These are phyloP conservation scores for Pinus tabuliformis DNA, from an alignment of 75 land plant species.

Conservation along the genomic window DNA sequence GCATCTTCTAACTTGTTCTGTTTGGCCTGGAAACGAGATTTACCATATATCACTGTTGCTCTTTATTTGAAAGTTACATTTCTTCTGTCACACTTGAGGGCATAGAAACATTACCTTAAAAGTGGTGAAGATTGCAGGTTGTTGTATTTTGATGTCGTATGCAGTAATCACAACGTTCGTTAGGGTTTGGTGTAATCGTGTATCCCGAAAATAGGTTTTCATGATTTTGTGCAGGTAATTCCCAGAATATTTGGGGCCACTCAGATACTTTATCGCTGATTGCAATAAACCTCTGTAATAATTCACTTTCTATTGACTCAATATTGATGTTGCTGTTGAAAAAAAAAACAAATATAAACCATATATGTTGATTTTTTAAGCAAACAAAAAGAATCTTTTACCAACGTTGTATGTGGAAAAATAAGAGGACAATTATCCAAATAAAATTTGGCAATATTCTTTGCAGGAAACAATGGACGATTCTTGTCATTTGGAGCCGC, in stretches of 20 bases:
- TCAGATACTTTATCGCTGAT: background rate
- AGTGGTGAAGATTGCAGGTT: conserved; percentile 47
- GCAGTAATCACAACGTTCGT: conserved; percentile 44
- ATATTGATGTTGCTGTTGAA: background rate
- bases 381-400: background rate
- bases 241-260: conserved; percentile 55
- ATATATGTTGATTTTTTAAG: background rate
- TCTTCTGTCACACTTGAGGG: too few species aligned
- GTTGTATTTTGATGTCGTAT: conserved; percentile 40
- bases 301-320: background rate
- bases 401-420: conserved; percentile 25
- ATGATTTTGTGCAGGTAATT: conserved; percentile 15
- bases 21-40: background rate
- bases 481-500: conserved; percentile 34
- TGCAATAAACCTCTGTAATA: background rate
- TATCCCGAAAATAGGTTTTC: too few species aligned
- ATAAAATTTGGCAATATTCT: conserved; percentile 41
- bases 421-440: conserved; percentile 23
- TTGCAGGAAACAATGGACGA: conserved; percentile 51
- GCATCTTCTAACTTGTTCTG: background rate
- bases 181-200: conserved; percentile 22
- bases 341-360: background rate
- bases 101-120: too few species aligned
- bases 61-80: background rate
- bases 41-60: background rate